Base-by-base conservation (phyloP, 305 asterid species). In the Solanum hybrid region DNA sequence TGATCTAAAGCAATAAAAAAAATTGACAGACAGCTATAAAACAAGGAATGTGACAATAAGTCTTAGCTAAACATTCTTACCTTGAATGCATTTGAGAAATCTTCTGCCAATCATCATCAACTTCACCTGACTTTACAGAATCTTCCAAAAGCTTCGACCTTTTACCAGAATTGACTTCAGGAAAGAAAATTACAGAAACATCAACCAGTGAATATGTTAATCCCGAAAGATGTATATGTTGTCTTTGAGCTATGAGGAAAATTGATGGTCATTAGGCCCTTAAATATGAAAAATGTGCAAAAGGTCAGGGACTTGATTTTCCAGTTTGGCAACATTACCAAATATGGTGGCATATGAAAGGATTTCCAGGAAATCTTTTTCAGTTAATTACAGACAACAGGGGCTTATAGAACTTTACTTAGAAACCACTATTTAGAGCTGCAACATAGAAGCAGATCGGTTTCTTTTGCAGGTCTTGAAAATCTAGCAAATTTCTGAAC, bases 31-130 rank as follows among this genome's bases (percentile, higher is more conserved):
- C 31, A 6, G 88, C 71, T 35, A 81, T 69, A 78, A 72, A 82
- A 42, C 86, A 73, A 66, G 60, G 40, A 19, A 87, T 37, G 31
- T 7, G 26, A 72, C 37, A 88, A 40, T 56, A 71, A 86, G 27
- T 27, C 81, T 26, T 6, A 32, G 66, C 6, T 85, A 88, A 90
- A 87, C 66, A 84, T 86, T 82, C 90, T 81, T 93, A 97, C 99
- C 99, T 93, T 76, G 96, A 93, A 87, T 96, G 99, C 95, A 95
- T 95, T 92, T 94, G 92, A 51, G 94, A 94, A 88, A 97, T 95
- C 92, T 72, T 94, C 88, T 90, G 40, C 99, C 99, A 97, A 90
- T 96, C 98, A 89, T 95, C 95, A 90, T 97, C 99, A 86, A 87
- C 80, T 87, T 94, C 96, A 69, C 91, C 95, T 82, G 93, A 91